These are phyloP conservation scores for Blastobotrys terrestris DNA, from an alignment of 805 yeast genomes.

Conservation along the genomic window DNA sequence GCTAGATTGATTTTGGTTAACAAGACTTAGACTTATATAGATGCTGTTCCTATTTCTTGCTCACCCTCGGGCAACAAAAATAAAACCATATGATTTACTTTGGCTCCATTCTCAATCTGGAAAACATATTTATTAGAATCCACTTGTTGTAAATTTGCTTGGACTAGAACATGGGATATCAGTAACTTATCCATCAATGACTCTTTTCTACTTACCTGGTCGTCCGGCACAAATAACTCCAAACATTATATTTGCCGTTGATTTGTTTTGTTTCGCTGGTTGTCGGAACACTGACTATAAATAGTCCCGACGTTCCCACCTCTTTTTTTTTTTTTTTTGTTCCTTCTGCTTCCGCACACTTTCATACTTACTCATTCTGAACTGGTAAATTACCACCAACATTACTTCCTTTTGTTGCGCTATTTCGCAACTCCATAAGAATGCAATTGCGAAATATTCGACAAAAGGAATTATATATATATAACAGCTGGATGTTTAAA, in stretches of 20 bases:
- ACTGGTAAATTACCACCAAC: neutral
- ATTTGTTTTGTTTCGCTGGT: neutral
- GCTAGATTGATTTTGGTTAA: conserved; percentile 15
- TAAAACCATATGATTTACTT: conserved; percentile 71
- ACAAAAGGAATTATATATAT: no score
- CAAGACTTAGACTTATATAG: no score
- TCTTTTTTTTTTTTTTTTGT: neutral
- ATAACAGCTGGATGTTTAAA: neutral
- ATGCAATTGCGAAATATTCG: neutral
- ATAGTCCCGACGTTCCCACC: neutral
- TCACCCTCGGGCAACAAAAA: conserved; percentile 80
- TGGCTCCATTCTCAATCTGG: conserved; percentile 54
- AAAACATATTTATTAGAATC: conserved; percentile 63
- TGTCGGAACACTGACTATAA: neutral
- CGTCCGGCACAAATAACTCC: conserved; percentile 75
- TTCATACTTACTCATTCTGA: no score
- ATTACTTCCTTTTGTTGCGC: neutral
- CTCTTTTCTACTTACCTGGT: conserved; percentile 36
- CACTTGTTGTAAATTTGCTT: conserved; percentile 46
- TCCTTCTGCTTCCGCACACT: no score
- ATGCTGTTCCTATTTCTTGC: no score
- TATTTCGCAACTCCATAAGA: neutral
- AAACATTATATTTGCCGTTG: conserved; percentile 43
- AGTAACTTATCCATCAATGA: neutral
- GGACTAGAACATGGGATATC: conserved; percentile 19